Conservation (phyloP, 495 filamentous ascomycete species). For the Penicillium nucicola region DNA sequence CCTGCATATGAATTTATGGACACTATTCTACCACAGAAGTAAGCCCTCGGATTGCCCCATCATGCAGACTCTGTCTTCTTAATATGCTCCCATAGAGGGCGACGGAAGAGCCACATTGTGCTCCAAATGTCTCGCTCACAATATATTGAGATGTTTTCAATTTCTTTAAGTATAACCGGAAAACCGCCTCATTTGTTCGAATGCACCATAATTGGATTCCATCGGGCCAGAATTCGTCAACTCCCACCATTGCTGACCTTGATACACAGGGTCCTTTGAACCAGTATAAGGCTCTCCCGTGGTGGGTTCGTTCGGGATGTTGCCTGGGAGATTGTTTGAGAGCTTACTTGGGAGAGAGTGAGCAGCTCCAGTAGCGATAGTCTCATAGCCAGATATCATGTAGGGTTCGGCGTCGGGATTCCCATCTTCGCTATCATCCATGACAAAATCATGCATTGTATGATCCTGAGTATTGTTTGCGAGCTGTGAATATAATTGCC, state of each 20-base stretch:
- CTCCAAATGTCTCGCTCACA: not conserved
- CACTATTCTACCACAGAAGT: too few relatives aligned
- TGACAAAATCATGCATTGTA: slow-evolving; percentile 46
- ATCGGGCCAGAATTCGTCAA: slow-evolving; percentile 41
- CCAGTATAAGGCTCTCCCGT: slow-evolving; percentile 48
- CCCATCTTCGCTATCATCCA: slow-evolving; percentile 24
- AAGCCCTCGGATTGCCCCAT: too few relatives aligned
- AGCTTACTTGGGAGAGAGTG: not conserved
- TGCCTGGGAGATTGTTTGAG: too few relatives aligned
- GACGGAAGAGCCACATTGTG: not conserved
- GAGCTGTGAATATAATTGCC: slow-evolving; percentile 54
- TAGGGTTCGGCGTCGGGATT: slow-evolving; percentile 59
- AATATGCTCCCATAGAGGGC: too few relatives aligned
- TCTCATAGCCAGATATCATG: slow-evolving; percentile 66
- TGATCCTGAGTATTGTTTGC: slow-evolving; percentile 35
- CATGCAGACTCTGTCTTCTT: too few relatives aligned
- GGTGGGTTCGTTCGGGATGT: slow-evolving; percentile 23
- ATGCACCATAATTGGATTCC: slow-evolving; percentile 57
- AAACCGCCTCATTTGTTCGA: slow-evolving; percentile 40
- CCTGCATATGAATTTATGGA: too few relatives aligned
- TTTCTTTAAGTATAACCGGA: slow-evolving; percentile 2
- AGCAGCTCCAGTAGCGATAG: slow-evolving; percentile 33
- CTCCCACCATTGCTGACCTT: slow-evolving; percentile 46
- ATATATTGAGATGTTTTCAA: not conserved
- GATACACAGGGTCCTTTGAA: slow-evolving; percentile 62